Evolutionary conservation across 805 yeast genomes (phyloP).

Genomic region (Zygoascus bituminiphila): DNA sequence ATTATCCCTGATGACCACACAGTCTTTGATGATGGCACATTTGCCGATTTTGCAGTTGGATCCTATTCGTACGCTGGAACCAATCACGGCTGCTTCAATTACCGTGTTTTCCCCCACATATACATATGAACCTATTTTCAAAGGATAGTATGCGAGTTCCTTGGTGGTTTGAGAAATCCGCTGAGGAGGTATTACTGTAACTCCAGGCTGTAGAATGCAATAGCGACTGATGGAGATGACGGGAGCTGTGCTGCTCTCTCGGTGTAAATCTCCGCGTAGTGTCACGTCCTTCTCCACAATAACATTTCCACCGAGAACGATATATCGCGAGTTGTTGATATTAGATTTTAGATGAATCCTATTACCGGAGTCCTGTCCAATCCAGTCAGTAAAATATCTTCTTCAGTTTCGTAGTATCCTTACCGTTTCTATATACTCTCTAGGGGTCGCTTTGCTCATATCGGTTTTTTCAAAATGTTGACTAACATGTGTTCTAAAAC

Average conservation of each 20-base stretch:
- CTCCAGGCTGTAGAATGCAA: conserved; percentile 21
- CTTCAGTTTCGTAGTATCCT: neutral
- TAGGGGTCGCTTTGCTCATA: neutral
- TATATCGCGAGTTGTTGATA: conserved; percentile 30
- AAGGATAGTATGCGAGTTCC: conserved; percentile 24
- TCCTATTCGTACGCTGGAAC: conserved; percentile 32
- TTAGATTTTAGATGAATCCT: conserved; percentile 27
- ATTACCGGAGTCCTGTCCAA: conserved; percentile 29
- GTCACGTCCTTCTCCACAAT: conserved; percentile 26
- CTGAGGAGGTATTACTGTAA: conserved; percentile 28
- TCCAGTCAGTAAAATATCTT: conserved; percentile 7
- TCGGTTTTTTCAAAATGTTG: neutral
- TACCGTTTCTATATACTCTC: conserved; percentile 9
- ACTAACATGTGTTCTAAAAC: neutral
- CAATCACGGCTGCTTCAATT: conserved; percentile 33
- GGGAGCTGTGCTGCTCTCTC: conserved; percentile 22
- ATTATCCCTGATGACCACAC: conserved; percentile 28
- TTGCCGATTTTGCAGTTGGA: conserved; percentile 27
- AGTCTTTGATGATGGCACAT: conserved; percentile 32
- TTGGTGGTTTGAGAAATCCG: conserved; percentile 10
- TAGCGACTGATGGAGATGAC: conserved; percentile 32
- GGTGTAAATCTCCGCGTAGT: conserved; percentile 30
- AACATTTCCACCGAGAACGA: conserved; percentile 31
- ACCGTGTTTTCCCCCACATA: conserved; percentile 26
- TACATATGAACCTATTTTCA: conserved; percentile 32